These are phyloP conservation scores for Fusarium metavorans DNA, from an alignment of 2,329 filamentous ascomycete species.

Conservation along the genomic window DNA sequence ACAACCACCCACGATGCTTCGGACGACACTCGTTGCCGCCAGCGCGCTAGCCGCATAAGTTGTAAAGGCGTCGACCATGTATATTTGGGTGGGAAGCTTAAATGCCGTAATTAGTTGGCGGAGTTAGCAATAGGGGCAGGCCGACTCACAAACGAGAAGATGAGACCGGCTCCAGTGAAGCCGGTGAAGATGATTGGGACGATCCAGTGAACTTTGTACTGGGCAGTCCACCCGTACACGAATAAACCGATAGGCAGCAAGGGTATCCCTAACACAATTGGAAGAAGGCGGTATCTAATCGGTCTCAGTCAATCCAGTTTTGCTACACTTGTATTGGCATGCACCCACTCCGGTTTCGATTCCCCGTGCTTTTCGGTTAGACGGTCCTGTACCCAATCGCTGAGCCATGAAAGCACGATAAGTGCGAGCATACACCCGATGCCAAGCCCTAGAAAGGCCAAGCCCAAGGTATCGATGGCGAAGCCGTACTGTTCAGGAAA, in stretches of 20 bases:
- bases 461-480: neutral
- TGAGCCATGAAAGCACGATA: constrained; percentile 7
- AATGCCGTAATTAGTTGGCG: neutral
- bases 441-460: constrained; percentile 8
- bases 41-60: constrained; percentile 19
- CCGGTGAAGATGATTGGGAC: constrained; percentile 23
- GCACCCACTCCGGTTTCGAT: constrained; percentile 6
- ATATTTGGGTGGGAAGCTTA: constrained; percentile 18
- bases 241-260: constrained; percentile 1
- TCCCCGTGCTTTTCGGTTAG: constrained; percentile 3
- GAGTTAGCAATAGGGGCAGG: accelerated
- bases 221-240: constrained; percentile 10
- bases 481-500: constrained; percentile 6
- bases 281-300: constrained; percentile 7
- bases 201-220: constrained; percentile 22
- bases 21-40: constrained; percentile 16
- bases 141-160: constrained; percentile 17
- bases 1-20: constrained; percentile 14
- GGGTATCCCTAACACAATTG: constrained; percentile 1
- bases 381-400: constrained; percentile 5
- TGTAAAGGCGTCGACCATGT: constrained; percentile 18
- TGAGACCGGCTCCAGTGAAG: constrained; percentile 8
- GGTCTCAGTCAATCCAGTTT: neutral
- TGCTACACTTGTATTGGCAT: accelerated
- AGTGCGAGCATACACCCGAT: constrained; percentile 1